Conservation (phyloP, 108 stramenopile species). For the Fragilaria crotonensis region DNA sequence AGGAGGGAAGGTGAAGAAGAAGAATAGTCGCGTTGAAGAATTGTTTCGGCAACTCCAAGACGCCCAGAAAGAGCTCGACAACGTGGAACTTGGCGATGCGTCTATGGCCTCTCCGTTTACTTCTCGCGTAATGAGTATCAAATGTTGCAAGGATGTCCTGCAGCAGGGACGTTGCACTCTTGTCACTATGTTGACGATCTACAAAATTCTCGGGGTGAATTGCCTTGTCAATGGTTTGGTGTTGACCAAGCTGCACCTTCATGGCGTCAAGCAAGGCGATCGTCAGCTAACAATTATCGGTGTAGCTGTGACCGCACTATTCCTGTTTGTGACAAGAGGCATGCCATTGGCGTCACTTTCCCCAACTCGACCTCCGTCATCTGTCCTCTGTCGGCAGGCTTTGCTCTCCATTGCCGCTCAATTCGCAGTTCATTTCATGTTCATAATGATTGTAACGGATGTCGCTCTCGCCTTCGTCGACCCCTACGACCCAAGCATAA, state of each 20-base stretch:
- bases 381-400: conserved; percentile 75
- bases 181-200: conserved; percentile 92
- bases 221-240: conserved; percentile 93
- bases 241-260: conserved; percentile 83
- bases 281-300: conserved; percentile 88
- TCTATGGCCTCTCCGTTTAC: conserved; percentile 98
- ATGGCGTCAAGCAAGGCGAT: conserved; percentile 96
- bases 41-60: conserved; percentile 56
- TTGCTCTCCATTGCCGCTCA: conserved; percentile 75
- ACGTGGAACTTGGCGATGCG: conserved; percentile 90
- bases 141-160: conserved; percentile 80
- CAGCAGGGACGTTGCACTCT: conserved; percentile 94
- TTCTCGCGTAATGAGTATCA: conserved; percentile 76
- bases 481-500: conserved; percentile 66
- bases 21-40: conserved; percentile 26
- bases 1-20: conserved; percentile 18
- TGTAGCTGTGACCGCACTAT: conserved; percentile 79
- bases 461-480: conserved; percentile 61
- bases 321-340: conserved; percentile 88
- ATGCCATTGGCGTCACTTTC: conserved; percentile 84
- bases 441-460: conserved; percentile 51
- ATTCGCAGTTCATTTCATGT: conserved; percentile 74
- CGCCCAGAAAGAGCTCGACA: conserved; percentile 69
- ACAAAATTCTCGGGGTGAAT: conserved; percentile 95
- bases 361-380: conserved; percentile 64